phyloP scores from a whole-genome alignment of 1,139 yeast genomes.

The Lodderomyces orthopsilosis region DNA sequence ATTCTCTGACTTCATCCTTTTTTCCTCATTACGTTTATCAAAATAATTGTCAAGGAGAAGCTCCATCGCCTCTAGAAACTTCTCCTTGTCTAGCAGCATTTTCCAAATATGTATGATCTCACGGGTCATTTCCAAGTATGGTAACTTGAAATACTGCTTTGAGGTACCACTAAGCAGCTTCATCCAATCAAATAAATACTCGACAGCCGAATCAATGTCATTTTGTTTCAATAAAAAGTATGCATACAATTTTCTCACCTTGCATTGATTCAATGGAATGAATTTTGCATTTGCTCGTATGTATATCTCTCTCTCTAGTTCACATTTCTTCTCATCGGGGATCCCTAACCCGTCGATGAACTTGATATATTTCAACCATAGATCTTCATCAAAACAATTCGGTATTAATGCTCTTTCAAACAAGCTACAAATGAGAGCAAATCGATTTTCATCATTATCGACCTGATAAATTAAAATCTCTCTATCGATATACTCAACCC shows the following conservation, averaged over 20 bases:
- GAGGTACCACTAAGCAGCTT: slow-evolving; percentile 23
- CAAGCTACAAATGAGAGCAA: slow-evolving; percentile 24
- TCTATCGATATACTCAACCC: slow-evolving; percentile 52
- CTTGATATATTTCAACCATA: slow-evolving; percentile 61
- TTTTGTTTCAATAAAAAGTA: slow-evolving; percentile 25
- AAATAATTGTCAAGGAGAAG: slow-evolving; percentile 22
- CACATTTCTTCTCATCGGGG: slow-evolving; percentile 21
- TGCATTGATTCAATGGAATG: slow-evolving; percentile 40
- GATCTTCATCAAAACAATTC: slow-evolving; percentile 42
- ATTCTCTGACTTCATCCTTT: slow-evolving; percentile 4
- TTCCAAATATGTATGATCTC: slow-evolving; percentile 22
- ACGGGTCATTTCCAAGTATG: slow-evolving; percentile 18
- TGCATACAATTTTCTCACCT: slow-evolving; percentile 43
- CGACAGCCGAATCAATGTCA: slow-evolving; percentile 23
- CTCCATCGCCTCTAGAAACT: slow-evolving; percentile 14
- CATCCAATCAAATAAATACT: slow-evolving; percentile 28
- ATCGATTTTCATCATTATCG: slow-evolving; percentile 4
- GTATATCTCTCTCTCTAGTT: slow-evolving; percentile 31
- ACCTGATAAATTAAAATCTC: slow-evolving; percentile 25
- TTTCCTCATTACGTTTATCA: slow-evolving; percentile 13
- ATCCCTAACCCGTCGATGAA: slow-evolving; percentile 25
- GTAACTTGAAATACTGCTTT: slow-evolving; percentile 9
- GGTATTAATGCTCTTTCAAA: slow-evolving; percentile 66
- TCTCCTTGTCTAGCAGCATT: slow-evolving; percentile 6
- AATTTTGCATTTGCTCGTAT: slow-evolving; percentile 42